Percentiles rank a stretch among this genome's conserved stretches.
Conservation (phyloP, 2,329 filamentous ascomycete genomes). For the Hypoxylon rubiginosum region DNA sequence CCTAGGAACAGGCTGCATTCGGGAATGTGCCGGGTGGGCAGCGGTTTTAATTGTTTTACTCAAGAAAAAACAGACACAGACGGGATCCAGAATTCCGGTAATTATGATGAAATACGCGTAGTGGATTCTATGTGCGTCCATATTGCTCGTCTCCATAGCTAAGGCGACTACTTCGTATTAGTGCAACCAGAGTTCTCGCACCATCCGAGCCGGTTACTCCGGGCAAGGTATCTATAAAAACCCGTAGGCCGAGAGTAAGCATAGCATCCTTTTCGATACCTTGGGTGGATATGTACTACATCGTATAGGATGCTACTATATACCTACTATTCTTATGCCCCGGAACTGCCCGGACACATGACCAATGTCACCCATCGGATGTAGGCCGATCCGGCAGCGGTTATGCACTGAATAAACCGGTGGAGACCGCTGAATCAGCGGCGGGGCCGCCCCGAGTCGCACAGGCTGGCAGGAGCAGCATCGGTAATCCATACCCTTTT, state of each 20-base stretch:
- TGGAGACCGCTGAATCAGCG: conserved; percentile 8
- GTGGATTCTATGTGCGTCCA: too few relatives aligned
- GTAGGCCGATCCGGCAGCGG: neutral
- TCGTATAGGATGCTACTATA: neutral
- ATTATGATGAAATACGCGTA: neutral
- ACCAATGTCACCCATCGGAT: neutral
- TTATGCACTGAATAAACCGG: neutral
- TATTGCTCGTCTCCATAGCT: too few relatives aligned
- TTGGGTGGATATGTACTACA: neutral
- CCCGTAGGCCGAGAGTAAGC: too few relatives aligned
- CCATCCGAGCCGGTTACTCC: neutral
- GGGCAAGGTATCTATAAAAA: too few relatives aligned
- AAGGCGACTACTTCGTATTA: too few relatives aligned
- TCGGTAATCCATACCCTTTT: neutral
- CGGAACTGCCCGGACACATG: neutral
- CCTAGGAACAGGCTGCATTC: neutral
- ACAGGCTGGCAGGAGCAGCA: too few relatives aligned
- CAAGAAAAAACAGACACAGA: neutral
- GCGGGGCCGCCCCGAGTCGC: neutral
- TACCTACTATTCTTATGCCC: too few relatives aligned
- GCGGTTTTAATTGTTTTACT: neutral
- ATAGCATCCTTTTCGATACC: too few relatives aligned
- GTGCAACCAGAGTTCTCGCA: neutral
- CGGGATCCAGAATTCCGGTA: neutral
- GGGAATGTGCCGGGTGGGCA: neutral